Conservation (phyloP, 441 rosid species). For the Adansonia rubrostipa region DNA sequence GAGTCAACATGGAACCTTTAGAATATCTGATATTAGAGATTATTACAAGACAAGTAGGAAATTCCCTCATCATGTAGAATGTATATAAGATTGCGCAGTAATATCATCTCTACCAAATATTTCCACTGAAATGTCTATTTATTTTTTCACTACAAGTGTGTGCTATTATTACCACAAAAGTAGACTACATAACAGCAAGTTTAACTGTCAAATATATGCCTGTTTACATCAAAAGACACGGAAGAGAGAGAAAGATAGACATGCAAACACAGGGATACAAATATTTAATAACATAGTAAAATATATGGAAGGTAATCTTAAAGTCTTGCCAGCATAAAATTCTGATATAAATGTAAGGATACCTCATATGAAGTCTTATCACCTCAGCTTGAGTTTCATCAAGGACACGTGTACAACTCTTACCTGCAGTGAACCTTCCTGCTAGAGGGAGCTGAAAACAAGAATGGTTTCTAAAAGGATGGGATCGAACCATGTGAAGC, state of each 20-base stretch:
- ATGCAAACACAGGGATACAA: not conserved
- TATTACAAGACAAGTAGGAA: not conserved
- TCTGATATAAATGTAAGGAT: conserved; percentile 29
- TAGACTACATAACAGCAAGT: not conserved
- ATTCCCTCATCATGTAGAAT: not conserved
- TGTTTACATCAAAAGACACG: not conserved
- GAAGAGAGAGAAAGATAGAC: not conserved
- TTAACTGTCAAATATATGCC: not conserved
- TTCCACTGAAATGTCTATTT: not conserved
- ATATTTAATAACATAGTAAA: conserved; percentile 13
- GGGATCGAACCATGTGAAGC: conserved; percentile 54
- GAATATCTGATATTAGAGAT: conserved; percentile 9
- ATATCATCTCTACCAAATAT: not conserved
- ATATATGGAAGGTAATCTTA: not conserved
- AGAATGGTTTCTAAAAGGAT: conserved; percentile 37
- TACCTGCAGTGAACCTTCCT: conserved; percentile 45
- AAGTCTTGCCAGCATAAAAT: conserved; percentile 23
- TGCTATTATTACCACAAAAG: not conserved
- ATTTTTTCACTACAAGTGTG: not conserved
- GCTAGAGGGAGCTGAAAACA: conserved; percentile 51
- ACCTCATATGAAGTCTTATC: conserved; percentile 81
- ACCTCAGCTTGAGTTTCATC: conserved; percentile 61
- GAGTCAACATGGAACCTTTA: not conserved
- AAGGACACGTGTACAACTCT: conserved; percentile 48
- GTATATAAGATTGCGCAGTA: not conserved